Evolutionary conservation across 306 rosid species (phyloP).

Genomic region (Prunus davidiana): DNA sequence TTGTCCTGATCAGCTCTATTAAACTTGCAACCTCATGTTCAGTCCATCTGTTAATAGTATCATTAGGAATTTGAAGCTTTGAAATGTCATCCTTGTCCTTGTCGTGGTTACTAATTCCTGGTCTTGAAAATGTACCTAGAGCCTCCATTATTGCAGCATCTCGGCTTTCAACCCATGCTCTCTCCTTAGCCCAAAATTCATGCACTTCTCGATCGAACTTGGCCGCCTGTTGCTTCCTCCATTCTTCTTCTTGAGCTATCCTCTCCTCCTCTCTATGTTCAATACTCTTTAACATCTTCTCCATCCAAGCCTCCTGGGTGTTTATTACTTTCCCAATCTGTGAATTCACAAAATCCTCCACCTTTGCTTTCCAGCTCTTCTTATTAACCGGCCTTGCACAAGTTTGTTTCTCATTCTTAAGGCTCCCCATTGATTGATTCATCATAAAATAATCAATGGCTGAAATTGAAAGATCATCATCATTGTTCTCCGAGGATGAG

Average conservation of each 20-base stretch:
- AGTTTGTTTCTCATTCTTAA: background rate
- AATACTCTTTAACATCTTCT: slow-evolving; percentile 50
- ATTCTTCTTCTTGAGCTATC: slow-evolving; percentile 50
- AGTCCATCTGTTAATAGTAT: background rate
- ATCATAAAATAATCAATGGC: background rate
- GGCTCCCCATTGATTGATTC: background rate
- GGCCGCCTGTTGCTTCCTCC: slow-evolving; percentile 51
- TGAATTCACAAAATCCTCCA: slow-evolving; percentile 53
- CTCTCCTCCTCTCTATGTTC: slow-evolving; percentile 59
- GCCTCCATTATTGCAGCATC: slow-evolving; percentile 59
- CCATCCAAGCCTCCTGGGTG: slow-evolving; percentile 71
- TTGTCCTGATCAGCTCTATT: background rate
- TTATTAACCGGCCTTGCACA: slow-evolving; percentile 17
- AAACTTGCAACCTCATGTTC: background rate
- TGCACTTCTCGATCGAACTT: slow-evolving; percentile 43
- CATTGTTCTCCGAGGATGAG: slow-evolving; percentile 59
- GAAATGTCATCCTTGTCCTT: background rate
- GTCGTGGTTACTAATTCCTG: slow-evolving; percentile 23
- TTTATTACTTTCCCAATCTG: slow-evolving; percentile 61
- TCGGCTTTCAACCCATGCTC: slow-evolving; percentile 65
- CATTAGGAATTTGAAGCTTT: background rate
- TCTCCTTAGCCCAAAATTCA: slow-evolving; percentile 67
- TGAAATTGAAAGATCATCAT: slow-evolving; percentile 32
- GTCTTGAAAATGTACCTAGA: slow-evolving; percentile 9
- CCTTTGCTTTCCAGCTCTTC: slow-evolving; percentile 50